Evolutionary conservation across 257 asterid genomes (phyloP).

Genomic region (Solanum acaule): DNA sequence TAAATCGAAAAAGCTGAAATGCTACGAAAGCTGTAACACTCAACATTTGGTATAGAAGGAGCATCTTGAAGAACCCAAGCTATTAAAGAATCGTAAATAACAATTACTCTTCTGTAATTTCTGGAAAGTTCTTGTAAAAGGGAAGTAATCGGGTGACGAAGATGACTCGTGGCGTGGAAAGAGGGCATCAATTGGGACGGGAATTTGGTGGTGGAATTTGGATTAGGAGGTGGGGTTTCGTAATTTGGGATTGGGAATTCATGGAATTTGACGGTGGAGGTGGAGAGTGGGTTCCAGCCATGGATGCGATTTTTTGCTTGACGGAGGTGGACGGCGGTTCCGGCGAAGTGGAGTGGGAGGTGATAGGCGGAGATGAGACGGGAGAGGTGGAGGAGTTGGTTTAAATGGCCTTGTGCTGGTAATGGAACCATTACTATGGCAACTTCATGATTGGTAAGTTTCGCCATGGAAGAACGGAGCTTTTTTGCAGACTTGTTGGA

Average conservation of each 20-base stretch:
- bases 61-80: slow-evolving; percentile 16
- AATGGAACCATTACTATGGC: slow-evolving; percentile 8
- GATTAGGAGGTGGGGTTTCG: slow-evolving; percentile 8
- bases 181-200: slow-evolving; percentile 17
- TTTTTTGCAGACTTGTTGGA: neutral
- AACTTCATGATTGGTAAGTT: neutral
- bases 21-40: slow-evolving; percentile 14
- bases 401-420: slow-evolving; percentile 19
- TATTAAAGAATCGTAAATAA: slow-evolving; percentile 22
- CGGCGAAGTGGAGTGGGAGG: slow-evolving; percentile 3
- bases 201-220: slow-evolving; percentile 2
- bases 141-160: slow-evolving; percentile 8
- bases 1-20: slow-evolving; percentile 4
- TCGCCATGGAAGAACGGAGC: neutral
- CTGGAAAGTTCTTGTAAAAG: neutral
- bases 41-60: slow-evolving; percentile 6
- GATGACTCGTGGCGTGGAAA: slow-evolving; percentile 7
- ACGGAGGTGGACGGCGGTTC: neutral
- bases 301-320: slow-evolving; percentile 6
- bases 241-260: slow-evolving; percentile 5
- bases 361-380: slow-evolving; percentile 2
- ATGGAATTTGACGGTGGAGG: neutral
- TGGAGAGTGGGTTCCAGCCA: slow-evolving; percentile 1
- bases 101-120: neutral
- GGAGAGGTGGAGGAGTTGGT: slow-evolving; percentile 15